These are phyloP conservation scores for Penicillium cataractarum DNA, from an alignment of 495 filamentous ascomycete genomes.

Conservation along the genomic window DNA sequence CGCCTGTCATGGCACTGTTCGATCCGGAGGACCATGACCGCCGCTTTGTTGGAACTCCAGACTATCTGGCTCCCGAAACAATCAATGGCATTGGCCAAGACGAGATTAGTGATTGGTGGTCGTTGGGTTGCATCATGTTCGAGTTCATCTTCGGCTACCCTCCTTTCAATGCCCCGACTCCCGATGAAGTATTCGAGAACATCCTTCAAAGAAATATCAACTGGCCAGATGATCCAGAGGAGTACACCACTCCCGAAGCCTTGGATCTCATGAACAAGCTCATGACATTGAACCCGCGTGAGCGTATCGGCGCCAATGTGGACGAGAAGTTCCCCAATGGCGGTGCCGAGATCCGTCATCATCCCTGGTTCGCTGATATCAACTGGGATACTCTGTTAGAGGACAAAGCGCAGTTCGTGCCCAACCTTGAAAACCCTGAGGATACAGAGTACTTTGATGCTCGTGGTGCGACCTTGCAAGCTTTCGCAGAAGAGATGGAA, in stretches of 20 bases:
- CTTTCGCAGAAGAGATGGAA: constrained; percentile 90
- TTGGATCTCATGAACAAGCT: constrained; percentile 92
- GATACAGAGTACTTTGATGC: constrained; percentile 98
- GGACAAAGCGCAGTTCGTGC: constrained; percentile 95
- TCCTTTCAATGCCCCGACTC: constrained; percentile 88
- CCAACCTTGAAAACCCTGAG: constrained; percentile 88
- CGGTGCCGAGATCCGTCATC: constrained; percentile 85
- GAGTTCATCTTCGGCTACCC: constrained; percentile 93
- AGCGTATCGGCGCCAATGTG: constrained; percentile 82
- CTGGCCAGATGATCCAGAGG: constrained; percentile 76
- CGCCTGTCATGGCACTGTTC: constrained; percentile 93
- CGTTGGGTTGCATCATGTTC: constrained; percentile 94
- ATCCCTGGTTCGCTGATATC: constrained; percentile 85
- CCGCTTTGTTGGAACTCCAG: constrained; percentile 93
- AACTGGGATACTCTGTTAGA: constrained; percentile 90
- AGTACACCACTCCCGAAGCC: constrained; percentile 78
- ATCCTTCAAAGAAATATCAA: constrained; percentile 86
- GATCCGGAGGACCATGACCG: constrained; percentile 93
- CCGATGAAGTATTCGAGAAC: constrained; percentile 95
- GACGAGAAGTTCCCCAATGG: constrained; percentile 78
- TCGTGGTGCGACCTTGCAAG: constrained; percentile 84
- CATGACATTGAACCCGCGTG: constrained; percentile 76
- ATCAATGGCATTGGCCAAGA: constrained; percentile 95
- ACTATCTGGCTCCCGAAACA: constrained; percentile 96
- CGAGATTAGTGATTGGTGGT: constrained; percentile 99